Evolutionary conservation across 768 basidiomycete species (phyloP), one percentile per base, ranked within the genome.

Genomic region (Lactarius deliciosus): DNA sequence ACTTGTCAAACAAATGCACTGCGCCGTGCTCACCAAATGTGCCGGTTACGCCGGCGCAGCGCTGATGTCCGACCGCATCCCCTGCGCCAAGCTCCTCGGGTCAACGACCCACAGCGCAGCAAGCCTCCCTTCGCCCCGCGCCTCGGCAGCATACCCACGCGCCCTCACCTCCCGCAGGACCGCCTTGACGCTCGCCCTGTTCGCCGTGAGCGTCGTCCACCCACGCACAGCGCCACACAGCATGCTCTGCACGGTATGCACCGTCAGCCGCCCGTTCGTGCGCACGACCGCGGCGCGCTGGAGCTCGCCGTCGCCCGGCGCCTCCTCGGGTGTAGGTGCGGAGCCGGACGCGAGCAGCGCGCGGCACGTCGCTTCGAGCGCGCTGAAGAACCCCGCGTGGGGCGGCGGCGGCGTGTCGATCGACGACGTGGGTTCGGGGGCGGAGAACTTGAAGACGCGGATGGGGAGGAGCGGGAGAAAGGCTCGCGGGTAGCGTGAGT

Each of bases 191-290:
- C 92, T 92, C 36, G 88, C 82, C 69, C 85, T 81, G 71, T 96
- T 96, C 10, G 92, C 92, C 5, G 93, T 95, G 57, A 96, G 78
- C n/a, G 91, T 92, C 68, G 94, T 95, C 90, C 90, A 88, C 0
- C 88, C 86, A 32, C 83, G 77, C 45, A 77, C 77, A 0, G 88
- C 85, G 18, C 93, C 94, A 73, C 83, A 84, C 22, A 87, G 77
- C 78, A 94, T 79, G 62, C 88, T 91, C 64, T 85, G 81, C 10
- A 91, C 83, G 0, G 94, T 95, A 74, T 95, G 93, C 10, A 82
- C 83, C 0, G 92, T 93, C 38, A 92, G 77, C 36, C 82, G 82
- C 1, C 84, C 81, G 68, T 86, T 86, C 22, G 79, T 81, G 64
- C 79, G 83, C 25, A 82, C 85, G 25, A 83, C 83, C 2, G 77